phyloP scores from a whole-genome alignment of 2,329 filamentous ascomycete species.

The Ascochyta lentis region DNA sequence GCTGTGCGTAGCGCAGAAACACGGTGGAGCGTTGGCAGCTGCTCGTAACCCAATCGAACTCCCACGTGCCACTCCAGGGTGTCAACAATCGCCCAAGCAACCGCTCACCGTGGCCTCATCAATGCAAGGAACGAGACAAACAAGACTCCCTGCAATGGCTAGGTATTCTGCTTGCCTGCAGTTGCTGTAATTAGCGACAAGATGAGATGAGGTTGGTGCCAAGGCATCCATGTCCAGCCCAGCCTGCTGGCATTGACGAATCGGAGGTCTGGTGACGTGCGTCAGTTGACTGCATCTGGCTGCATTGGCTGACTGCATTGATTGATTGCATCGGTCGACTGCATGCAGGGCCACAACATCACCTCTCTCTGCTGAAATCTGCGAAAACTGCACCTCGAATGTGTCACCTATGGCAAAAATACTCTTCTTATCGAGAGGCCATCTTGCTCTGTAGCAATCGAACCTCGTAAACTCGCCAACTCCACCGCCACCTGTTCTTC shows the following conservation, averaged over 20 bases:
- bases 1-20: slow-evolving; percentile 15
- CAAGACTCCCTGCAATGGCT: background rate
- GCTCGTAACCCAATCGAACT: slow-evolving; percentile 25
- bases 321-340: background rate
- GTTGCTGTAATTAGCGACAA: background rate
- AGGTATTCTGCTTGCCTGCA: background rate
- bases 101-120: background rate
- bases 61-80: slow-evolving; percentile 24
- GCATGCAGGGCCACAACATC: slow-evolving; percentile 1
- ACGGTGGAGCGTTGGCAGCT: slow-evolving; percentile 20
- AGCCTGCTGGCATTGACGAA: slow-evolving; percentile 12
- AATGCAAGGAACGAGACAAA: background rate
- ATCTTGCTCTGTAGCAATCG: background rate
- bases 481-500: background rate
- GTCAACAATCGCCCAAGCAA: slow-evolving; percentile 10
- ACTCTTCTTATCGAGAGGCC: no score
- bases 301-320: background rate
- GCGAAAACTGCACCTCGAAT: background rate
- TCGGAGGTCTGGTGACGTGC: slow-evolving; percentile 13
- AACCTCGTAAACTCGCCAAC: background rate
- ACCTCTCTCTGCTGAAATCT: background rate
- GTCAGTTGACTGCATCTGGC: background rate
- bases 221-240: slow-evolving; percentile 4
- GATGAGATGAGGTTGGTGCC: slow-evolving; percentile 2
- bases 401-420: background rate